Base-by-base conservation (phyloP, 306 rosid genomes). In the Amphicarpaea edgeworthii region DNA sequence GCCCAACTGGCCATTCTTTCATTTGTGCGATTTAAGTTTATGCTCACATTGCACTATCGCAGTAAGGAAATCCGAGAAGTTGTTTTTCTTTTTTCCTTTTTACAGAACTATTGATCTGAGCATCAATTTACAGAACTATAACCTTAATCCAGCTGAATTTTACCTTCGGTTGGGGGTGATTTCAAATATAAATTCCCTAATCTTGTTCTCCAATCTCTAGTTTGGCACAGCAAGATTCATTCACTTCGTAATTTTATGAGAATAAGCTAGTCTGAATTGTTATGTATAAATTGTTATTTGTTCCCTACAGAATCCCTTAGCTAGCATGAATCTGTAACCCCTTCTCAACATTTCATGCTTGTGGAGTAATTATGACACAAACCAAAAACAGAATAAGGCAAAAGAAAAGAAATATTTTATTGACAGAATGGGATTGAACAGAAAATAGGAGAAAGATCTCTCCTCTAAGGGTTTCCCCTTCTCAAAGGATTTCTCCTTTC, bases 301-400 rank as follows among this genome's bases (percentile, higher is more conserved):
- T 76, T 76, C 30, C 73, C 14, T 15, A 12, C 37, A 43, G 24
- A 63, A 63, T 11, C 55, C 12, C 38, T 75, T 20, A 34, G 34
- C 42, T 46, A 77, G 40, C 68, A 67, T 49, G 60, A 65, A 20
- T 37, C 7, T 53, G 28, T 17, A 55, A 43, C 61, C 12, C 30
- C 21, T 40, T 67, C 17, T 68, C 49, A 45, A 50, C 6, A 26
- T 68, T 38, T 61, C 50, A 61, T 79, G 50, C 60, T 79, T 79
- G 30, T 60, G 55, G 51, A 59, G 64, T 78, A 34, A 47, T 60
- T 24, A 23, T 60, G 43, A n/a, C n/a, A 32, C 42, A 15, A 60
- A 32, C 24, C 24, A 15, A 16, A 12, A 32, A 60, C 67, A 60
- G 43, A 60, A 60, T 60, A 3, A 10, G 45, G 23, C 3, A 32